Conservation (phyloP, 768 basidiomycete species). For the Boletus rubropictus region DNA sequence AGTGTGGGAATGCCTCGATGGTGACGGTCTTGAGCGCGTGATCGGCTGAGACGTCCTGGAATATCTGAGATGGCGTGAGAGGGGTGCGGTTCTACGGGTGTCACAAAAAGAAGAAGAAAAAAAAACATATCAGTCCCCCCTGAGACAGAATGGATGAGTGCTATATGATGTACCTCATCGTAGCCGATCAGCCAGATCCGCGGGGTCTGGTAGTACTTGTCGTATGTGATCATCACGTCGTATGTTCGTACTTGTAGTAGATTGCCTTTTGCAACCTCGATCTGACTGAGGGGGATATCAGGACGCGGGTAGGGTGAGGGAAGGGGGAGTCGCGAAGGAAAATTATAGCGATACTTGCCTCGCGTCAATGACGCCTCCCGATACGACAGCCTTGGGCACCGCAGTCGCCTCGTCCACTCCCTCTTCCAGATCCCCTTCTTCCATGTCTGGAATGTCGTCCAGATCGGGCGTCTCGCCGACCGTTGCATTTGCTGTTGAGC, state of each 20-base stretch:
- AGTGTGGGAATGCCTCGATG: conserved; percentile 97
- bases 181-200: conserved; percentile 97
- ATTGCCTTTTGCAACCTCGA: conserved; percentile 70
- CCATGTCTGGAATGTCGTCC: conserved; percentile 99
- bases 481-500: conserved; percentile 29
- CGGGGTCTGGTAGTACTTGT: conserved; percentile 99
- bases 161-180: conserved; percentile 66
- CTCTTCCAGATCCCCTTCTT: conserved; percentile 86
- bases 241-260: conserved; percentile 95
- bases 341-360: conserved; percentile 36
- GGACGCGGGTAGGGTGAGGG: background rate
- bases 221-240: conserved; percentile 99
- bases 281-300: conserved; percentile 38
- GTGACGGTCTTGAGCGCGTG: conserved; percentile 99
- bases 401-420: conserved; percentile 85
- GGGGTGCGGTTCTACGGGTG: conserved; percentile 72
- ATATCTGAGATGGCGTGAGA: conserved; percentile 83
- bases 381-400: conserved; percentile 41
- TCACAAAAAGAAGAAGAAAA: background rate
- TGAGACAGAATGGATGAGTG: background rate
- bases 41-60: conserved; percentile 96
- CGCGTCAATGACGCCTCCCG: conserved; percentile 38
- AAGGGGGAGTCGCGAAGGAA: background rate
- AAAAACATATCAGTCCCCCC: no score
- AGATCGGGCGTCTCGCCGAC: conserved; percentile 75